Base-by-base conservation (phyloP, 2,329 filamentous ascomycete species). In the Xylaria arbuscula region DNA sequence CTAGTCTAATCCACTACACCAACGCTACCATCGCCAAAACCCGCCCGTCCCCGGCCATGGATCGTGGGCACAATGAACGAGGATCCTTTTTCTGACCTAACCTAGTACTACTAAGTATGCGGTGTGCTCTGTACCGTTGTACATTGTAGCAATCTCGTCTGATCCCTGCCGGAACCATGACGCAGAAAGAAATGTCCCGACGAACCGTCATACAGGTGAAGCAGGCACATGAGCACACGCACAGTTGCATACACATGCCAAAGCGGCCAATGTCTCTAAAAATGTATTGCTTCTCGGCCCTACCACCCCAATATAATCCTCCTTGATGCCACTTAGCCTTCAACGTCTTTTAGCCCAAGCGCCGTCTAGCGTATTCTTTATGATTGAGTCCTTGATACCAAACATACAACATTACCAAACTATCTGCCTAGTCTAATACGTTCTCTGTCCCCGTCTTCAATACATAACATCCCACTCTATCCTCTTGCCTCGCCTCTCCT, bases 141-240 rank as follows among this genome's bases (percentile, higher is more conserved):
- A 57, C 66, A 54, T 51, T 53, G 50, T 67, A 64, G 62, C 64
- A 70, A 72, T 72, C 76, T 72, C 64, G 72, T 71, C 70, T 73
- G 73, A 79, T 77, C 77, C 77, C 77, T 78, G 76, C 74, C 75
- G 73, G 75, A 75, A 75, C 77, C 77, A 78, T 78, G 77, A 79
- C 77, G 77, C 77, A 78, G 77, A 75, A 74, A 73, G 75, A 70
- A 74, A 73, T 72, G 73, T 70, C 75, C 72, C 74, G 72, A 72
- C 73, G 72, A 75, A 74, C 75, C 73, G 75, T 77, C 76, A 76
- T 77, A 77, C 75, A 76, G 69, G 76, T 73, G 73, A 77, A 76
- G 75, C 73, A 74, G 72, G 74, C 69, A 76, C 70, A 75, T 73
- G 74, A 73, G 72, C 73, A 76, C 77, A 72, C 69, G 72, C 73